phyloP scores from a whole-genome alignment of 2,329 filamentous ascomycete genomes.

The Stagonosporopsis tanaceti region DNA sequence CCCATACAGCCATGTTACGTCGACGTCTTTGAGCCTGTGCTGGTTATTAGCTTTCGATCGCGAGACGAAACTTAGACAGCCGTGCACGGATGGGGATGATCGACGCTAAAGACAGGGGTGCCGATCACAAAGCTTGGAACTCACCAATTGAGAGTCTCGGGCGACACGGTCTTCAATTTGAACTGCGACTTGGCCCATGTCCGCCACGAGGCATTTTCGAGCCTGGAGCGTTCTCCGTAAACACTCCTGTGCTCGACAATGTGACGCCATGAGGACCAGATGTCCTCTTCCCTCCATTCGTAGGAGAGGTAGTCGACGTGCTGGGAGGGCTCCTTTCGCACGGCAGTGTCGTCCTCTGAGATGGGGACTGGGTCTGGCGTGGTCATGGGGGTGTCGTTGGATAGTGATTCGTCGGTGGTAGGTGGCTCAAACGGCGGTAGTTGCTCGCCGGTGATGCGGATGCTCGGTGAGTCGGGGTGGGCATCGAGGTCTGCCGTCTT shows the following conservation, averaged over 20 bases:
- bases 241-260: conserved; percentile 80
- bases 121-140: conserved; percentile 47
- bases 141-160: conserved; percentile 93
- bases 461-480: conserved; percentile 31
- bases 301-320: conserved; percentile 97
- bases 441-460: conserved; percentile 8
- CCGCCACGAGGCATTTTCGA: conserved; percentile 97
- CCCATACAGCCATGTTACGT: conserved; percentile 97
- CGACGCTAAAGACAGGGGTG: conserved; percentile 33
- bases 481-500: conserved; percentile 23
- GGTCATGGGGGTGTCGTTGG: conserved; percentile 57
- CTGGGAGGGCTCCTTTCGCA: conserved; percentile 77
- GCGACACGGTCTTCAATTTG: conserved; percentile 83
- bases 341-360: conserved; percentile 80
- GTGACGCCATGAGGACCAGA: conserved; percentile 97
- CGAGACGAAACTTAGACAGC: conserved; percentile 7
- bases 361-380: conserved; percentile 63
- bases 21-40: conserved; percentile 89
- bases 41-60: conserved; percentile 40
- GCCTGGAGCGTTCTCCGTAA: conserved; percentile 79
- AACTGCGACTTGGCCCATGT: conserved; percentile 96
- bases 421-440: conserved; percentile 48
- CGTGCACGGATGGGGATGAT: conserved; percentile 42
- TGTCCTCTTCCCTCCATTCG: conserved; percentile 93
- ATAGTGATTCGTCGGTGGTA: conserved; percentile 50